Percentiles rank a stretch among this genome's conserved stretches.
phyloP scores from a whole-genome alignment of 129 eudicot species.

The Smallanthus sonchifolius region DNA sequence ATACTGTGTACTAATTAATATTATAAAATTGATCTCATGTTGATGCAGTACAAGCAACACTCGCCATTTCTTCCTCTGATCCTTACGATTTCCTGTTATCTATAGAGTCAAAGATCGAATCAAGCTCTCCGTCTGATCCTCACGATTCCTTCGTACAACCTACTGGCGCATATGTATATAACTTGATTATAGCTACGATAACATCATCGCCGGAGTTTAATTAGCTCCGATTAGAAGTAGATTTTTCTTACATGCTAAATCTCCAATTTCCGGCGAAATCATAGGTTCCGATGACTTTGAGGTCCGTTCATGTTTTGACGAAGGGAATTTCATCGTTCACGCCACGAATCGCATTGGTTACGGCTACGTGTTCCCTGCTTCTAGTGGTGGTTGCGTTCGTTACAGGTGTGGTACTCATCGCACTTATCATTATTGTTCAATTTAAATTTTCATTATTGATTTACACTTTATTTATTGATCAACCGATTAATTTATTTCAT shows the following conservation, averaged over 20 bases:
- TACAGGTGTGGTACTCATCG: slow-evolving; percentile 44
- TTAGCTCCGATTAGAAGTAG: slow-evolving; percentile 6
- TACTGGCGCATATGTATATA: slow-evolving; percentile 15
- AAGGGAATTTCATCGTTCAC: slow-evolving; percentile 15
- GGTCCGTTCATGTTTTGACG: slow-evolving; percentile 14
- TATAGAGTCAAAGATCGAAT: slow-evolving; percentile 18
- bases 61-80: slow-evolving; percentile 6
- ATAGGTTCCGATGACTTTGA: slow-evolving; percentile 31
- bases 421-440: slow-evolving; percentile 19
- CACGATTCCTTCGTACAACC: slow-evolving; percentile 25
- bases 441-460: slow-evolving; percentile 15
- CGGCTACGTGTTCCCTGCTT: slow-evolving; percentile 30
- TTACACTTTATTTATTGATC: not conserved
- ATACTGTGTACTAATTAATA: slow-evolving; percentile 26
- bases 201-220: not conserved
- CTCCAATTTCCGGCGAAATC: slow-evolving; percentile 25
- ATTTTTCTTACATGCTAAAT: not conserved
- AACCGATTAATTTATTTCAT: not conserved
- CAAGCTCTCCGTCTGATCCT: slow-evolving; percentile 4
- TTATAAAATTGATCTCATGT: slow-evolving; percentile 19
- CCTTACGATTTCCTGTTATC: slow-evolving; percentile 16
- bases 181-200: not conserved
- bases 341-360: slow-evolving; percentile 28
- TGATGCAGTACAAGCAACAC: slow-evolving; percentile 17
- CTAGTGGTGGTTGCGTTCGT: slow-evolving; percentile 35